A percentile compares a stretch with the other conserved stretches of the same genome.
Conservation (phyloP, 2,329 filamentous ascomycete species). For the Fusarium marasasianum region DNA sequence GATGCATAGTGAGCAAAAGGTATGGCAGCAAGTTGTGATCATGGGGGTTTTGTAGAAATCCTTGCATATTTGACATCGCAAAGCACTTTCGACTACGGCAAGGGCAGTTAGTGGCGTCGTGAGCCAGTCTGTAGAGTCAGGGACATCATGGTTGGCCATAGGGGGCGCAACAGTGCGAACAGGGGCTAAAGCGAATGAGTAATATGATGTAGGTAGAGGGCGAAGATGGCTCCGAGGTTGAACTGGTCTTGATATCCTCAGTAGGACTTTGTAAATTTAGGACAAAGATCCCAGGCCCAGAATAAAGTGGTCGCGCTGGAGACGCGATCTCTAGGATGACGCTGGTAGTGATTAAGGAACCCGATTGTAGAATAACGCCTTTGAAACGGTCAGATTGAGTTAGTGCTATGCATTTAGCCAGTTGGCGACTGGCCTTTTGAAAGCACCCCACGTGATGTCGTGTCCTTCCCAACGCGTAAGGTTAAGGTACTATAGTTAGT, state of each 20-base stretch:
- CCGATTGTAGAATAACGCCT: slow-evolving; percentile 2
- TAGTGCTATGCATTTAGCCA: neutral
- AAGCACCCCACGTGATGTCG: slow-evolving; percentile 48
- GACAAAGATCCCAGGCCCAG: slow-evolving; percentile 2
- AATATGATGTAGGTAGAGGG: neutral
- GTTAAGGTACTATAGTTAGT: no score
- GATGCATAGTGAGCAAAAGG: slow-evolving; percentile 97
- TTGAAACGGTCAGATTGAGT: neutral
- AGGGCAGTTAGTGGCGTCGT: slow-evolving; percentile 73
- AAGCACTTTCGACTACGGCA: slow-evolving; percentile 78
- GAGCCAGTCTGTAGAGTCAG: slow-evolving; percentile 89
- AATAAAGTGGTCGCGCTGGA: slow-evolving; percentile 33
- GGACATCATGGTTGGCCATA: slow-evolving; percentile 56
- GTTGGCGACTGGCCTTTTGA: neutral
- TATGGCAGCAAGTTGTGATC: slow-evolving; percentile 93
- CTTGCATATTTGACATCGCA: slow-evolving; percentile 97
- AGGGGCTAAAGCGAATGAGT: neutral
- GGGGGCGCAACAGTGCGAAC: neutral
- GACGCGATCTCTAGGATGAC: slow-evolving; percentile 37
- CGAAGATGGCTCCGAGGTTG: neutral
- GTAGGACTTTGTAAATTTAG: neutral
- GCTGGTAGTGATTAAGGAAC: neutral
- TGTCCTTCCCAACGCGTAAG: slow-evolving; percentile 39
- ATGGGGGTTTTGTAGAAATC: slow-evolving; percentile 96
- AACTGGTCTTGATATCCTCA: neutral